Conservation (phyloP, 148 eudicot species). For the Chenopodium berlandieri region DNA sequence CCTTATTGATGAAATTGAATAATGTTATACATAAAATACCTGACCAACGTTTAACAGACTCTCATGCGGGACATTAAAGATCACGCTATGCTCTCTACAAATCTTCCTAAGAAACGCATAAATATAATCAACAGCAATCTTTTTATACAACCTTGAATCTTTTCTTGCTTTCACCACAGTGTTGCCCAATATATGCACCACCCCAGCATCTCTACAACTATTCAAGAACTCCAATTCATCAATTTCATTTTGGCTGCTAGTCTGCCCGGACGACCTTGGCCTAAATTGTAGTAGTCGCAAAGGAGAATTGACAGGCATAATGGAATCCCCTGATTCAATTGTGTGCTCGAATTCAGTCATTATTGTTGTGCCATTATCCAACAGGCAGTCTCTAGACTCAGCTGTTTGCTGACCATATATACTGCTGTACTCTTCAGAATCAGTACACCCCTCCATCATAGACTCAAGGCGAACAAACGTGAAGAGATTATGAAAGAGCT, state of each 20-base stretch:
- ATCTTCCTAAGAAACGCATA: conserved; percentile 96
- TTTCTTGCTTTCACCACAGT: conserved; percentile 73
- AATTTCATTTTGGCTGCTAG: conserved; percentile 53
- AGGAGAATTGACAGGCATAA: conserved; percentile 54
- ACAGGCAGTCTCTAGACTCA: conserved; percentile 42
- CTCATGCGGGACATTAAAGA: conserved; percentile 94
- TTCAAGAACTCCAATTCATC: conserved; percentile 78
- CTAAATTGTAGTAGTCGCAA: conserved; percentile 21
- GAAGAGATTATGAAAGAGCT: conserved; percentile 75
- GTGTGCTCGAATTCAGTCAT: conserved; percentile 34
- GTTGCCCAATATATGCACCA: conserved; percentile 94
- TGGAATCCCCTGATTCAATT: conserved; percentile 67
- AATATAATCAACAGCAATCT: conserved; percentile 73
- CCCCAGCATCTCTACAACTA: conserved; percentile 80
- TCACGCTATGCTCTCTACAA: conserved; percentile 95
- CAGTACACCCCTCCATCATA: conserved; percentile 97
- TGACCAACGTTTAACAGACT: conserved; percentile 92
- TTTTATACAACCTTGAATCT: conserved; percentile 61
- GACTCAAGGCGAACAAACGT: conserved; percentile 78
- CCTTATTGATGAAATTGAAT: conserved; percentile 14
- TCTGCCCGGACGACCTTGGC: conserved; percentile 50
- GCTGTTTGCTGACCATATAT: conserved; percentile 67
- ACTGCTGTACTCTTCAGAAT: conserved; percentile 92
- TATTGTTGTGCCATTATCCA: conserved; percentile 25
- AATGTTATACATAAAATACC: conserved; percentile 70